Evolutionary conservation across 164 flowering plant genomes (phyloP), one percentile per base, ranked within the genome.

Genomic region (Litsea cubeba): DNA sequence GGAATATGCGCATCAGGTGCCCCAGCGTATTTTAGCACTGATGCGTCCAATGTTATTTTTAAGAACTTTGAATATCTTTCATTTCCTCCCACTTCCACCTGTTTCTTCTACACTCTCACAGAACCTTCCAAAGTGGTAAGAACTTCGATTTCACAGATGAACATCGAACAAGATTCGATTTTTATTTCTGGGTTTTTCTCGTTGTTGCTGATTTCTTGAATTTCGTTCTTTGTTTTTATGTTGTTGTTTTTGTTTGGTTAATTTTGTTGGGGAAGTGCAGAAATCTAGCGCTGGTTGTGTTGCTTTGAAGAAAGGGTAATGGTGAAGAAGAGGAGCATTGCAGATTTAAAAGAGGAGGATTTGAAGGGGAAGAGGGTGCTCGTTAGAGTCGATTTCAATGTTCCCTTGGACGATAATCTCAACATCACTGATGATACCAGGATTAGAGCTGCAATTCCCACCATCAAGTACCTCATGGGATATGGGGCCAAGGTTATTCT

Each of bases 371-470:
- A 88, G 88, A 84, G 71, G 63, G 94, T 90, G 26, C 87, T 90
- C 14, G 89, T 90, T 24, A 81, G 94, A 79, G 94, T 85, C 30
- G 94, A 90, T 87, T 80, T 90, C 71, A 90, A 88, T 67, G 92
- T 90, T 18, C 94, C 94, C 26, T 71, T 90, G 82, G 92, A 90
- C 76, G 92, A 90, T 8, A 78, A 77, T 77, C 78, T 69, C 73
- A 86, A 88, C 20, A 88, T 90, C 81, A 90, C 94, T 18, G 94
- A 89, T 79, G 94, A 89, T 77, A 89, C 90, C 28, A 82, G 91
- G 69, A 69, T 89, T 65, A 77, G 92, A 50, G 92, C 92, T 67
- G 91, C 92, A 35, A 86, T 90, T 6, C 94, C 94, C 35, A 90
- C 94, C 62, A 86, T 90, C 84, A 85, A 88, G 81, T 85, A 84